phyloP scores from a whole-genome alignment of 768 basidiomycete species.

The Psilocybe cubensis region DNA sequence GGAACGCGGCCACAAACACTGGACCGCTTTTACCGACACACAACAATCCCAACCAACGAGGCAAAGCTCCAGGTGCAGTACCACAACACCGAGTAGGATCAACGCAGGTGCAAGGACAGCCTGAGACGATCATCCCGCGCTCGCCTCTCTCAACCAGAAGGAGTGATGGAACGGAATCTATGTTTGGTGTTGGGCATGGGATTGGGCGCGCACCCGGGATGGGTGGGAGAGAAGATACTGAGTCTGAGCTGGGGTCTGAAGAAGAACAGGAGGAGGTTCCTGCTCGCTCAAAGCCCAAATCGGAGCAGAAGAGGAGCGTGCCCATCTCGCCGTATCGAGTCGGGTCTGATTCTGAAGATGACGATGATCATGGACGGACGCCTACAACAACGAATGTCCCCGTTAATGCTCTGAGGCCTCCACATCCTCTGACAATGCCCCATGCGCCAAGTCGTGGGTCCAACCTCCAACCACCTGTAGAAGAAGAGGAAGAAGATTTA shows the following conservation, averaged over 20 bases:
- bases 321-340: background rate
- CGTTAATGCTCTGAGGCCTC: background rate
- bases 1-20: too few species aligned
- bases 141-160: slow-evolving; percentile 22
- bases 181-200: slow-evolving; percentile 7
- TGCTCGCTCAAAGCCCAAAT: background rate
- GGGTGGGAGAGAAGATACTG: background rate
- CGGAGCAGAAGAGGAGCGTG: background rate
- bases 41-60: background rate
- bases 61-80: too few species aligned
- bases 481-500: slow-evolving; percentile 37
- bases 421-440: background rate
- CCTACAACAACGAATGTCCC: background rate
- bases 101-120: background rate
- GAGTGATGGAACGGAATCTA: slow-evolving; percentile 1
- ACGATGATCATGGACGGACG: background rate
- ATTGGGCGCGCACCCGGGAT: background rate
- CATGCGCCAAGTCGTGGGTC: too few species aligned
- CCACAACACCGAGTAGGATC: too few species aligned
- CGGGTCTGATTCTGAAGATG: slow-evolving; percentile 1
- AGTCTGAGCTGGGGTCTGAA: background rate
- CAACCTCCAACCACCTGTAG: slow-evolving; percentile 1
- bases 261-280: background rate
- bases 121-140: slow-evolving; percentile 30
- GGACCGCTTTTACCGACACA: background rate